These are phyloP conservation scores for Ceratocystis cacaofunesta DNA, from an alignment of 2,329 filamentous ascomycete species.

Conservation along the genomic window DNA sequence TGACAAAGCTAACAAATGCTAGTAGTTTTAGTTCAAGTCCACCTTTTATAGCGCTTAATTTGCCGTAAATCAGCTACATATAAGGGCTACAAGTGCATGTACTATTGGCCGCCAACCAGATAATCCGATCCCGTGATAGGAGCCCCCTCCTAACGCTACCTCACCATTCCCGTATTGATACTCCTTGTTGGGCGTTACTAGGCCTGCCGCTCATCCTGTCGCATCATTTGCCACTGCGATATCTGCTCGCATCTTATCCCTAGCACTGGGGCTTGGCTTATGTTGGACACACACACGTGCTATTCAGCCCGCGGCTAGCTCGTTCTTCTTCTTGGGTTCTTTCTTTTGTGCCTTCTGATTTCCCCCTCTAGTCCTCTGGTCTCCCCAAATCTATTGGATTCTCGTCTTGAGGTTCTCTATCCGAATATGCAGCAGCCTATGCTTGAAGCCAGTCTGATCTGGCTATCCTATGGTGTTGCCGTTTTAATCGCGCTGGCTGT, in stretches of 20 bases:
- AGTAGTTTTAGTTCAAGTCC: background rate
- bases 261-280: background rate
- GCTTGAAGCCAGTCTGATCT: constrained; percentile 66
- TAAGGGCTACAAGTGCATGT: background rate
- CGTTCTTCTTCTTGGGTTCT: background rate
- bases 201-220: background rate
- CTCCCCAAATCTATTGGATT: background rate
- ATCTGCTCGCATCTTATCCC: background rate
- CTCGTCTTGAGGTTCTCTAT: background rate
- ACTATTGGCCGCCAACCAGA: background rate
- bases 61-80: background rate
- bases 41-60: background rate
- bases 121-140: background rate
- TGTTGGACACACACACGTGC: background rate
- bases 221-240: background rate
- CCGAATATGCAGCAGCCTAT: constrained; percentile 1
- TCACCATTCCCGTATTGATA: background rate
- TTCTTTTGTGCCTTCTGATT: background rate
- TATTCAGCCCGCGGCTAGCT: background rate
- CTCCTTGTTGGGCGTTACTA: background rate
- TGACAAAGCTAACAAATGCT: background rate
- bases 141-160: background rate
- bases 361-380: background rate
- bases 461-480: constrained; percentile 80
- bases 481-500: constrained; percentile 61